A percentile compares a stretch with the other conserved stretches of the same genome.
Evolutionary conservation across 2,329 filamentous ascomycete genomes (phyloP).

Genomic region (Paradendryphiella salina): DNA sequence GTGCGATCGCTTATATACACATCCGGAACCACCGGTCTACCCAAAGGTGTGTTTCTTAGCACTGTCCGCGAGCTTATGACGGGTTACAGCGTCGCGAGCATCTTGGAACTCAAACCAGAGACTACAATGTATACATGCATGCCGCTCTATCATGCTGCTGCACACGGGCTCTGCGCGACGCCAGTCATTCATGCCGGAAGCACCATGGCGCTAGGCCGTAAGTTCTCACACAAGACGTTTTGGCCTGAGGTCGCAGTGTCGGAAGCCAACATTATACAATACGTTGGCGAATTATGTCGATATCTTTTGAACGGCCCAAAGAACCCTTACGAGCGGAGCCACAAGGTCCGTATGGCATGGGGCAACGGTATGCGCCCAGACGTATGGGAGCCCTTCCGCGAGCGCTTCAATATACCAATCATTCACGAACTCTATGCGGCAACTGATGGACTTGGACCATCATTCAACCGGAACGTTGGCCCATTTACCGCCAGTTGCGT

Average conservation of each 20-base stretch:
- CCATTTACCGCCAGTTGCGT: slow-evolving; percentile 42
- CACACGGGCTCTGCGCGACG: slow-evolving; percentile 36
- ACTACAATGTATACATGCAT: slow-evolving; percentile 45
- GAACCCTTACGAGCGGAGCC: slow-evolving; percentile 37
- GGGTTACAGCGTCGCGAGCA: slow-evolving; percentile 27
- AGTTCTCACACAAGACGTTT: slow-evolving; percentile 44
- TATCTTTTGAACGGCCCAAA: slow-evolving; percentile 43
- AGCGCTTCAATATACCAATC: slow-evolving; percentile 46
- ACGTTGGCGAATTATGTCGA: slow-evolving; percentile 46
- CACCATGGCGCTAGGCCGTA: slow-evolving; percentile 38
- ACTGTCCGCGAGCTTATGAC: slow-evolving; percentile 37
- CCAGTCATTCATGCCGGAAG: slow-evolving; percentile 38
- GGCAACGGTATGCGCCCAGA: slow-evolving; percentile 51
- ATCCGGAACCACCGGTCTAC: slow-evolving; percentile 43
- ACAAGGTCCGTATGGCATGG: slow-evolving; percentile 44
- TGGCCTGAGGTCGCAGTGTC: slow-evolving; percentile 44
- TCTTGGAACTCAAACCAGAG: slow-evolving; percentile 35
- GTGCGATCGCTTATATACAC: slow-evolving; percentile 42
- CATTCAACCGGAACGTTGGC: slow-evolving; percentile 41
- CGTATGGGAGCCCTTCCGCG: slow-evolving; percentile 47
- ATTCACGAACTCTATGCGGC: slow-evolving; percentile 49
- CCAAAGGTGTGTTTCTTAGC: slow-evolving; percentile 37
- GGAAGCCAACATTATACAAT: slow-evolving; percentile 42
- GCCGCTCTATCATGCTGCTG: slow-evolving; percentile 46
- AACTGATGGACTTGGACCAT: slow-evolving; percentile 45